phyloP scores from a whole-genome alignment of 2,329 filamentous ascomycete species.

The Pseudopithomyces maydicus region DNA sequence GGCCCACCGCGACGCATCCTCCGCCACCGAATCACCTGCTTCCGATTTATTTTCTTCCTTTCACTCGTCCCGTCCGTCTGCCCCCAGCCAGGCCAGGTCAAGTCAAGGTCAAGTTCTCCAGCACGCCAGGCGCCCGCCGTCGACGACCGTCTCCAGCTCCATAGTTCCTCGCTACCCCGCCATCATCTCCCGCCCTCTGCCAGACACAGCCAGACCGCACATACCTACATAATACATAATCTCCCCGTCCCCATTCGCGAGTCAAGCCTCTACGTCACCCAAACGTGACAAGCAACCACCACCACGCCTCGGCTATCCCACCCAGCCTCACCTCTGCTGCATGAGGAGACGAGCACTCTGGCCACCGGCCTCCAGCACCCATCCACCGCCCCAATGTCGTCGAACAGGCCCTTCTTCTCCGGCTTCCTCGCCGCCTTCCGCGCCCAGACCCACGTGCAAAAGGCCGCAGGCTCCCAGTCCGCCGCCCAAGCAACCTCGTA shows the following conservation, averaged over 20 bases:
- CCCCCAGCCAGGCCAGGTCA: too few species aligned
- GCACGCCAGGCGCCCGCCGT: conserved; percentile 3
- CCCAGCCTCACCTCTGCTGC: conserved; percentile 1
- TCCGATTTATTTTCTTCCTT: conserved; percentile 35
- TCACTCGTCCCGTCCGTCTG: conserved; percentile 21
- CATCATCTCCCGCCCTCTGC: conserved; percentile 9
- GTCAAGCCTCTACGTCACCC: conserved; percentile 24
- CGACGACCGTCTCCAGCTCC: background rate
- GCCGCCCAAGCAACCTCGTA: conserved; percentile 45
- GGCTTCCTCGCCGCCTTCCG: conserved; percentile 72
- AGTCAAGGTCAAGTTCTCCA: too few species aligned
- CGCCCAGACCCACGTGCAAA: conserved; percentile 65
- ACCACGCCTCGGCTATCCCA: conserved; percentile 3
- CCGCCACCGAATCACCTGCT: conserved; percentile 26
- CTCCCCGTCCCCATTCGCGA: background rate
- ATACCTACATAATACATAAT: background rate
- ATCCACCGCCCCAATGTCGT: conserved; percentile 57
- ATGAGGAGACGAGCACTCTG: conserved; percentile 12
- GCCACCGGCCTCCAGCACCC: conserved; percentile 21
- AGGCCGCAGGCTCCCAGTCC: conserved; percentile 55
- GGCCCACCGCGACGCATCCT: conserved; percentile 2
- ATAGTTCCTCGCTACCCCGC: conserved; percentile 10
- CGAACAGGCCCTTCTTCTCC: conserved; percentile 69
- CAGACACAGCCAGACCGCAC: conserved; percentile 1
- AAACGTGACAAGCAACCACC: conserved; percentile 8